phyloP scores from a whole-genome alignment of 1,284 basidiomycete species.

The Mycena citricolor region DNA sequence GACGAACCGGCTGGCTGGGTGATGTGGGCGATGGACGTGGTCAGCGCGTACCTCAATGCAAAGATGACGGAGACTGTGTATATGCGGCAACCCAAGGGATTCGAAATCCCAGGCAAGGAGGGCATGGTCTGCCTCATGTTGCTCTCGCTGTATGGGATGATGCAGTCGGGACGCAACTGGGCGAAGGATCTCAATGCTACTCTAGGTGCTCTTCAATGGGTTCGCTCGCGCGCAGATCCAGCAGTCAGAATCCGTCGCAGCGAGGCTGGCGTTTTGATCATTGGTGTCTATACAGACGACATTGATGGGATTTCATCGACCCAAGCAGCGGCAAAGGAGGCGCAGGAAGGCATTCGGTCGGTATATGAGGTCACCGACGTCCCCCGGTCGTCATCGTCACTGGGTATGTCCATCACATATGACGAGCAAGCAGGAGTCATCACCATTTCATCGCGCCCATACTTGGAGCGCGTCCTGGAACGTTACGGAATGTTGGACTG shows the following conservation, averaged over 20 bases:
- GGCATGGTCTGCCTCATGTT: constrained; percentile 12
- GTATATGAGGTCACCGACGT: constrained; percentile 12
- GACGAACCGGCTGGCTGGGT: constrained; percentile 15
- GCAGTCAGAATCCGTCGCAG: constrained; percentile 5
- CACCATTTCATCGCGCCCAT: constrained; percentile 10
- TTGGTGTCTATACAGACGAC: constrained; percentile 14
- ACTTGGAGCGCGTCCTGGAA: constrained; percentile 12
- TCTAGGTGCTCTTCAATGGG: constrained; percentile 5
- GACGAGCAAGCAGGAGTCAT: constrained; percentile 6
- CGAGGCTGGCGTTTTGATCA: constrained; percentile 7
- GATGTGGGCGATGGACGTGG: constrained; percentile 16
- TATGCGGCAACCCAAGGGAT: constrained; percentile 31
- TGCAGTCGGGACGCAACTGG: constrained; percentile 20
- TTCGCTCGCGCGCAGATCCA: constrained; percentile 15
- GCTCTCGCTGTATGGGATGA: constrained; percentile 15
- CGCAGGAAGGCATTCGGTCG: background rate
- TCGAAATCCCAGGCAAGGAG: constrained; percentile 7
- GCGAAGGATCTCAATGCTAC: constrained; percentile 3
- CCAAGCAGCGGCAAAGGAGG: constrained; percentile 6
- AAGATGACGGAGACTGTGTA: constrained; percentile 35
- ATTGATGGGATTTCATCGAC: constrained; percentile 13
- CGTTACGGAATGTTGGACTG: constrained; percentile 16
- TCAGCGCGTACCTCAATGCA: constrained; percentile 16
- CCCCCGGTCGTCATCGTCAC: constrained; percentile 13
- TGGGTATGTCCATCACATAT: constrained; percentile 14